Base-by-base conservation (phyloP, 2,329 filamentous ascomycete genomes). In the Venturia aucupariae region DNA sequence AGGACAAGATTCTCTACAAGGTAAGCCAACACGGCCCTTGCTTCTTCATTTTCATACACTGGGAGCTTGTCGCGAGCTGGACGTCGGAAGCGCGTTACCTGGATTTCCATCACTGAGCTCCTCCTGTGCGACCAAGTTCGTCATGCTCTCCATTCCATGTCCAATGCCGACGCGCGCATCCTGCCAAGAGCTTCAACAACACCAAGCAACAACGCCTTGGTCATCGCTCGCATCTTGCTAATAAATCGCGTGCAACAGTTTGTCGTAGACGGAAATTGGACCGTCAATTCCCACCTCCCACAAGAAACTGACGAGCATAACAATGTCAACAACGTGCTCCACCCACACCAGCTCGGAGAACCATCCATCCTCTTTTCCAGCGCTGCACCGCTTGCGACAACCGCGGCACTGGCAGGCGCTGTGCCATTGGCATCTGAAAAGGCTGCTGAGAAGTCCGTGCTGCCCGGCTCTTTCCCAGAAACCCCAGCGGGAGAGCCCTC, bases 251-350 rank as follows among this genome's bases (percentile, higher is more conserved):
- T 59, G 42, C 11, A 30, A 46, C 75, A 97, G 93, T 99, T 96
- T 76, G 90, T 99, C 71, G 93, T 97, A 69, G 91, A 99, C 83
- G 90, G 90, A 70, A 85, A 84, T 70, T 99, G 94, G 94, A 86
- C 86, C 61, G 89, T 87, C 75, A 92, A 97, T 77, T 85, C 87
- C 71, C 86, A 86, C 66, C 89, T 87, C 51, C 89, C 90, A 66
- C 87, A 89, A 77, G 92, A 97, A 78, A 85, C 86, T 72, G 93
- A 97, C 81, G 83, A 84, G 68, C 82, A 86, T 72, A 89, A 90
- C 72, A 96, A 93, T 82, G 81, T 92, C 71, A 97, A 97, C 83
- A 97, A 97, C 85, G 86, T 97, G 68, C 84, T 99, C 65, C 84
- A 84, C 48, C 86, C 89, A 65, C 84, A 91, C 67, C 83, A 90